Base-by-base conservation (phyloP, 768 basidiomycete genomes). In the Hygrocybe coccinea region DNA sequence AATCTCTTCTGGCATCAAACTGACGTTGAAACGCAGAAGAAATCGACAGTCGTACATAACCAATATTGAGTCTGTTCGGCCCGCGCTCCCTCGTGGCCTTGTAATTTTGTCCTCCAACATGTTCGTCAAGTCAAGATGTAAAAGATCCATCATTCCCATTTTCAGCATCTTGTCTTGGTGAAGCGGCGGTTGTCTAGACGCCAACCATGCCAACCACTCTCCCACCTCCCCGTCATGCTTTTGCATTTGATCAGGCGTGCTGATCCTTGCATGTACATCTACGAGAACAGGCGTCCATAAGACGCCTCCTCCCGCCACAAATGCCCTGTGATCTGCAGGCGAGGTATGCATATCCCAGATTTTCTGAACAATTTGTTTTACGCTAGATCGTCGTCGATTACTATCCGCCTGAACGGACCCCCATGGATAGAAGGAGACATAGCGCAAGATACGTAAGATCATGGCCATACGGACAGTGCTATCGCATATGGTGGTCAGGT, bases 381-480 rank as follows among this genome's bases (percentile, higher is more conserved):
- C 65, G 49, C 76, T 78, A 5, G 54, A 59, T 38, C 64, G 66
- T 8, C 81, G 76, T 34, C 90, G 78, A 56, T 78, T 69, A 2
- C 76, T 81, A 59, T 89, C 84, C 1, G 89, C 80, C 7, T 74
- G 78, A 15, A 78, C 62, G 46, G 82, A 82, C 4, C 91, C 91
- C 91, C 91, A 93, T 2, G 88, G 85, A 37, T 79, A 73, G 44
- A 82, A 84, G 0, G 90, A 91, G 39, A 84, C 71, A 62, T 83
- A 87, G 12, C 89, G 87, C 50, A 90, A 71, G 25, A 85, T 72
- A 33, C 83, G 79, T 41, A 79, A 67, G 57, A 84, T 64, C 43
- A 84, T 62, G 2, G 77, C 75, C 43, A 62, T 65, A 50, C 70
- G 74, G 15, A 80, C 63, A 15, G 68, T 59, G 0, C 67, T 66